Evolutionary conservation across 1,139 yeast genomes (phyloP), one percentile per base, ranked within the genome.

Genomic region (Magnusiomyces magnusii): DNA sequence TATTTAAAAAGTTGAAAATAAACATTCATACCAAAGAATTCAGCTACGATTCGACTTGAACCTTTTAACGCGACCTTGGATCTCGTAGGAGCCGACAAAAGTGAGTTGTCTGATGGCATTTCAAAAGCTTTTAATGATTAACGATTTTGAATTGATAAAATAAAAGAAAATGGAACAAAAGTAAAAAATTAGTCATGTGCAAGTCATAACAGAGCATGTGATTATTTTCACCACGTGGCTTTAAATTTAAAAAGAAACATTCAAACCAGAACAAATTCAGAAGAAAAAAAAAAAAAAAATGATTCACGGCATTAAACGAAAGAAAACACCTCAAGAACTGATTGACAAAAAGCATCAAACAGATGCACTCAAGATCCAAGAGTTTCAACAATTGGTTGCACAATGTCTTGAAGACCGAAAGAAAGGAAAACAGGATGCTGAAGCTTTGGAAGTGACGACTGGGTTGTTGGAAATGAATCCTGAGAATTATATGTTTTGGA

Each of bases 401-500:
- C 64, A 70, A 7, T 77, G 85, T 2, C 75, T 85, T 42, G 65
- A 65, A 0, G 51, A 55, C 56, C 58, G 68, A 39, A 52, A 56
- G 31, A 55, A 55, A 2, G 58, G 51, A 2, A 51, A 53, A n/a
- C 80, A 76, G 64, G 73, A 76, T 13, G 66, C 70, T 1, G 78
- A 75, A 1, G 72, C 82, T 0, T 76, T 91, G 49, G 75, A 77
- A 1, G 75, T 79, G 62, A 83, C 87, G 0, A 80, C 87, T 0
- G 75, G 76, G 36, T 67, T 93, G 28, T 75, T 93, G 24, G 73
- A 78, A 25, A 68, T 81, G 61, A 91, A 92, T 67, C 97, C 97
- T 0, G 98, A 95, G 68, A 82, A 87, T 64, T 92, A 92, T 70
- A 85, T 97, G 0, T 78, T 83, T 0, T 95, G 99, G 99, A 93